phyloP scores from a whole-genome alignment of 176 grass and related monocot genomes.

The Zoysia pacifica region DNA sequence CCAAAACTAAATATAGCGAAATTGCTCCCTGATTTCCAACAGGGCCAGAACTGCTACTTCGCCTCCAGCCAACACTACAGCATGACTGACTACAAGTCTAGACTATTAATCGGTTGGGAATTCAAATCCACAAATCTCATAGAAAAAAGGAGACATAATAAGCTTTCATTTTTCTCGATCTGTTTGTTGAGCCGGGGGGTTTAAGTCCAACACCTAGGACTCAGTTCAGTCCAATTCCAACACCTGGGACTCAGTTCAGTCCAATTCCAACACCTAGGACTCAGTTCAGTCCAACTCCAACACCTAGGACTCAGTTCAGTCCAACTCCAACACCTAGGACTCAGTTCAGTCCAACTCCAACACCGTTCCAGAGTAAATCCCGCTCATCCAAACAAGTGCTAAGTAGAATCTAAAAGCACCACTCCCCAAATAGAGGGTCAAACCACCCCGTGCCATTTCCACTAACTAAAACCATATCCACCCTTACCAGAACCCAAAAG shows the following conservation, averaged over 20 bases:
- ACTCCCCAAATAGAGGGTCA: background rate
- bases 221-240: no score
- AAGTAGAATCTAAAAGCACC: background rate
- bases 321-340: background rate
- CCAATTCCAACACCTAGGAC: no score
- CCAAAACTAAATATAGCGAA: no score
- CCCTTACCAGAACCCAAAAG: background rate
- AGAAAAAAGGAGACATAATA: background rate
- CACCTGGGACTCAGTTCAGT: no score
- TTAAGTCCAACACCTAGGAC: background rate
- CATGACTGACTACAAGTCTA: no score
- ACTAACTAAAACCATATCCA: background rate
- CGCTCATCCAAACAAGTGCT: background rate
- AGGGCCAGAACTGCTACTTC: background rate
- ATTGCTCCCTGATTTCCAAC: background rate
- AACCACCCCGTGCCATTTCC: background rate
- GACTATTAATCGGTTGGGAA: background rate
- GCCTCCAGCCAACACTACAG: background rate
- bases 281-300: no score
- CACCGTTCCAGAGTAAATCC: background rate
- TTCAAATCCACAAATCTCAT: background rate
- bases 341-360: no score
- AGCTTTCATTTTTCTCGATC: background rate
- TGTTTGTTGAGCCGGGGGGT: background rate
- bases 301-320: no score